Evolutionary conservation across 208 protist species (phyloP).

Genomic region (Wallacemonas sp.): DNA sequence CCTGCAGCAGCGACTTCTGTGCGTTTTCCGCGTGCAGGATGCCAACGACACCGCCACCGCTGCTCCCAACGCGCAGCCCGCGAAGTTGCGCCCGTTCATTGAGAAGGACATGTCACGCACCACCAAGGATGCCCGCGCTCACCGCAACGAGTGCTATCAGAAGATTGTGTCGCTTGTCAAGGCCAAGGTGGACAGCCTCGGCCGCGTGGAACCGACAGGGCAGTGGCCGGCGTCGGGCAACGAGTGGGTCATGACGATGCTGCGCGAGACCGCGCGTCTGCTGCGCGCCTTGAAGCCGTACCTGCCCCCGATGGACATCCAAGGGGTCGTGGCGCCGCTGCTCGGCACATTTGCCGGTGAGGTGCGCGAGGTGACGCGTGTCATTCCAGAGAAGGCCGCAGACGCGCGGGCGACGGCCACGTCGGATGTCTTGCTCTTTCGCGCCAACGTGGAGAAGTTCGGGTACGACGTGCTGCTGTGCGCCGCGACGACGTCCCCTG

Average conservation of each 20-base stretch:
- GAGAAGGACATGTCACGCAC: conserved; percentile 60
- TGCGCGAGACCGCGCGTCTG: conserved; percentile 80
- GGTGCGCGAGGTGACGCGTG: conserved; percentile 57
- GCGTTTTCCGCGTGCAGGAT: conserved; percentile 10
- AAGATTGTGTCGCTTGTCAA: conserved; percentile 71
- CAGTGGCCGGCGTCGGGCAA: conserved; percentile 65
- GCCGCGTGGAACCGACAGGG: conserved; percentile 31
- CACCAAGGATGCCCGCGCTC: conserved; percentile 46
- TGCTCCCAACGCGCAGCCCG: neutral
- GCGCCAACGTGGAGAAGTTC: conserved; percentile 90
- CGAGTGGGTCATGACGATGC: conserved; percentile 90
- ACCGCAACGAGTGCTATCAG: conserved; percentile 69
- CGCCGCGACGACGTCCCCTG: conserved; percentile 43
- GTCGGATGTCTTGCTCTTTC: conserved; percentile 87
- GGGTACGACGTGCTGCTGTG: conserved; percentile 85
- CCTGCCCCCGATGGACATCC: conserved; percentile 58
- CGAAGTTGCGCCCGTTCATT: conserved; percentile 49
- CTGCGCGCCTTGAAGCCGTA: conserved; percentile 65
- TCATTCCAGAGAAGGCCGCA: conserved; percentile 30
- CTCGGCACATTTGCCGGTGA: conserved; percentile 62
- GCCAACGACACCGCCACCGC: neutral
- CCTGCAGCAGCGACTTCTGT: conserved; percentile 47
- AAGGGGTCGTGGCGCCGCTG: conserved; percentile 75
- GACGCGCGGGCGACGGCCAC: conserved; percentile 36
- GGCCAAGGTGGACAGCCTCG: conserved; percentile 71